Evolutionary conservation across 2,329 filamentous ascomycete species (phyloP), one percentile per base, ranked within the genome.

Genomic region (Xylogone sp.): DNA sequence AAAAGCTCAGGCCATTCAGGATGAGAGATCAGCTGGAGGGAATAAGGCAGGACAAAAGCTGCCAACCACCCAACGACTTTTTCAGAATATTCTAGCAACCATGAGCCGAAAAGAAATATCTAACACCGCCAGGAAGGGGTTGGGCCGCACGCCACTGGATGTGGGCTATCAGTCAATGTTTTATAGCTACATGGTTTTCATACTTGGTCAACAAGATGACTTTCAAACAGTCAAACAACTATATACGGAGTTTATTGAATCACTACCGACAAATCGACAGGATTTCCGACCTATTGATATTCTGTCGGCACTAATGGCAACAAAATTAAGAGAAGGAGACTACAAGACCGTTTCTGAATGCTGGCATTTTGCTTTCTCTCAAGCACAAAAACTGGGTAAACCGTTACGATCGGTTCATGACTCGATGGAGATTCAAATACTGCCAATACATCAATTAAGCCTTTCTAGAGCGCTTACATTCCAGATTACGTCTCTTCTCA

Each of bases 241-340:
- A 5, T 75, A 85, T 57, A 70, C 77, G 24, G 64, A 79, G 46
- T 87, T 82, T 59, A 68, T 69, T 24, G 65, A 68, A 44, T 60
- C 72, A 19, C 69, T 75, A 22, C 69, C 70, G 1, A 54, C 69
- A 18, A 60, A 64, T 29, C 57, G 68, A 43, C 53, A 55, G 43
- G 51, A 63, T 13, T 63, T 70, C 1, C 69, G 79, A 16, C 80
- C 84, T 0, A 68, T 82, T 2, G 66, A 71, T 16, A 69, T 92
- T 50, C 69, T 88, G 20, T 75, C 76, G 46, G 77, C 84, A 8
- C 68, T 93, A 52, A 92, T 96, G 86, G 71, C 77, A 20, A 76
- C 82, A 1, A 79, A 88, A 62, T 71, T 82, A 43, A 71, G 75
- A 48, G 78, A 84, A 18, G 69, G 74, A 39, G 75, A 84, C 20